These are phyloP conservation scores for Arthrobotrys sinensis DNA, from an alignment of 2,329 filamentous ascomycete species.

Conservation along the genomic window DNA sequence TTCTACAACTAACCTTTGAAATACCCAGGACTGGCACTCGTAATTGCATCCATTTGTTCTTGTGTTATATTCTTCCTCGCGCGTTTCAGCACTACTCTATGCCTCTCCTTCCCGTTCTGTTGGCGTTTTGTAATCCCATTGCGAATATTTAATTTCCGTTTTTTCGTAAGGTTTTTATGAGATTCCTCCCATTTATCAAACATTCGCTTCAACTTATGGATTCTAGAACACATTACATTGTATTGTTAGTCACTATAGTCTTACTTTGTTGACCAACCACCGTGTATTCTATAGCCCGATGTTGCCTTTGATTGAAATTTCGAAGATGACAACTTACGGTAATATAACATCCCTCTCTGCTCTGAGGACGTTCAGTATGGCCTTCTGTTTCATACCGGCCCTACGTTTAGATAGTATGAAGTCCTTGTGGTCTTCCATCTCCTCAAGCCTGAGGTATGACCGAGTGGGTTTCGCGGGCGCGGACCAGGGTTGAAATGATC, in stretches of 20 bases:
- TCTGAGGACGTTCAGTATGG: background rate
- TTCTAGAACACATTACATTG: background rate
- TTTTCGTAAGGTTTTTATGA: conserved; percentile 31
- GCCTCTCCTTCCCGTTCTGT: background rate
- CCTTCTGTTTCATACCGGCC: conserved; percentile 7
- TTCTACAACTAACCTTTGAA: background rate
- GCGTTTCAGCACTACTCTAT: background rate
- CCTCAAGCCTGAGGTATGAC: background rate
- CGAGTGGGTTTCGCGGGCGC: no score
- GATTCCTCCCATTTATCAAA: conserved; percentile 13
- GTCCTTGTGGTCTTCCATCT: conserved; percentile 8
- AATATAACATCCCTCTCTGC: conserved; percentile 5
- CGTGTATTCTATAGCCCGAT: no score
- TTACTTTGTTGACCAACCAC: no score
- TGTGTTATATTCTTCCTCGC: conserved; percentile 3
- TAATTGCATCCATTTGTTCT: conserved; percentile 14
- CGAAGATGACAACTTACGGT: conserved; percentile 8
- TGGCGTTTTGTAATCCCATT: background rate
- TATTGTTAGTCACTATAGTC: background rate
- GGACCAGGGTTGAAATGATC: no score
- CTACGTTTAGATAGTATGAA: background rate
- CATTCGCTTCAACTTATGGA: conserved; percentile 19
- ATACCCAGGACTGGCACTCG: background rate
- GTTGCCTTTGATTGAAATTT: background rate
- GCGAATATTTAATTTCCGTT: conserved; percentile 21